phyloP scores from a whole-genome alignment of 208 protist genomes.

The Wallacemonas sp. region DNA sequence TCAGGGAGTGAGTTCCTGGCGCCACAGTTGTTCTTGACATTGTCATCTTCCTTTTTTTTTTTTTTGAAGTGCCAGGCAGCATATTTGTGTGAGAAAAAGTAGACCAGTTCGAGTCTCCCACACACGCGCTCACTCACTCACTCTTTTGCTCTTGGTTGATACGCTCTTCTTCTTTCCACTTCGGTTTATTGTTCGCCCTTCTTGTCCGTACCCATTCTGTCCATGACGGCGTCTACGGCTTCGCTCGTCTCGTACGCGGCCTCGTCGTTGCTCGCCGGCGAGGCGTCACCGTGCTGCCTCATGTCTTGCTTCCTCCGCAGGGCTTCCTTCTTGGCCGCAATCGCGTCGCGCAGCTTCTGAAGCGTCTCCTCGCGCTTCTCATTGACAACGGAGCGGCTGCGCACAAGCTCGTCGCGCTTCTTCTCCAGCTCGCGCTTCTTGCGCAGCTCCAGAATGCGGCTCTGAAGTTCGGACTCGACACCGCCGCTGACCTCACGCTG shows the following conservation, averaged over 20 bases:
- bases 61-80: too few relatives aligned
- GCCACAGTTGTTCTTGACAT: too few relatives aligned
- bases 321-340: constrained; percentile 82
- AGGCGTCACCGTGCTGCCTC: constrained; percentile 13
- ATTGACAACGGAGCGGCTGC: constrained; percentile 52
- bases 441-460: constrained; percentile 78
- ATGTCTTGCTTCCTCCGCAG: constrained; percentile 60
- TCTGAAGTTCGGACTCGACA: constrained; percentile 82
- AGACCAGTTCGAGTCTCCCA: too few relatives aligned
- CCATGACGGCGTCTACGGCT: constrained; percentile 38
- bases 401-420: constrained; percentile 66
- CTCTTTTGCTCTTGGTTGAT: too few relatives aligned
- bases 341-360: constrained; percentile 72
- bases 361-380: constrained; percentile 76
- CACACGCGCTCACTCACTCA: too few relatives aligned
- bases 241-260: constrained; percentile 14
- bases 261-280: constrained; percentile 8
- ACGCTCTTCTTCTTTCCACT: too few relatives aligned
- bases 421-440: constrained; percentile 87
- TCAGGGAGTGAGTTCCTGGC: too few relatives aligned
- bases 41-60: too few relatives aligned
- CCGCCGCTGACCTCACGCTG: constrained; percentile 69
- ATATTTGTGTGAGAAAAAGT: too few relatives aligned
- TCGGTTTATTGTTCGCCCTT: constrained; percentile 10
- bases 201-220: constrained; percentile 33